These are phyloP conservation scores for Ceratocystis eucalypticola DNA, from an alignment of 2,329 filamentous ascomycete species.

Conservation along the genomic window DNA sequence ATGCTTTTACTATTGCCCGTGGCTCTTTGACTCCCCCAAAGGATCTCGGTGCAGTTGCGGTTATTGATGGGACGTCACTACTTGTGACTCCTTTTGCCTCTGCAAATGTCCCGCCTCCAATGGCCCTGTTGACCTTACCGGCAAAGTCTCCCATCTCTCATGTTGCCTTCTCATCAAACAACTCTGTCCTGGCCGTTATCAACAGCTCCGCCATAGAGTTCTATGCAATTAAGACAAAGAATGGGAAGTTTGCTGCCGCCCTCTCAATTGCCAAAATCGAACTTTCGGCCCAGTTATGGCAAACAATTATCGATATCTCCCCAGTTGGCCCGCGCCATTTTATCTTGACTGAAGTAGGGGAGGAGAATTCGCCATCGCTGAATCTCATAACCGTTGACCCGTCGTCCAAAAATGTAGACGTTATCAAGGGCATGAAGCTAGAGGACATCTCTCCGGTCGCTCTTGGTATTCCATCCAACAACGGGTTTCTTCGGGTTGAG, in stretches of 20 bases:
- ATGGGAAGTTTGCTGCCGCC: conserved; percentile 29
- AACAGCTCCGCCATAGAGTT: conserved; percentile 53
- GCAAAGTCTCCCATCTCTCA: conserved; percentile 54
- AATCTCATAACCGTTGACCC: background rate
- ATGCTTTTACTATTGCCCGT: conserved; percentile 51
- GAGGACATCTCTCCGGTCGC: background rate
- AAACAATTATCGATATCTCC: conserved; percentile 11
- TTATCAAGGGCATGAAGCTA: background rate
- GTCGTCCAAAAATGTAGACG: background rate
- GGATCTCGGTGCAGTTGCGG: conserved; percentile 67
- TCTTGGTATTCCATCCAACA: conserved; percentile 8
- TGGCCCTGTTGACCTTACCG: conserved; percentile 65
- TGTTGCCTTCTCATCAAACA: conserved; percentile 55
- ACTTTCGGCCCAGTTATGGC: background rate
- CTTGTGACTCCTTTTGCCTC: conserved; percentile 76
- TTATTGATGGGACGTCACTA: conserved; percentile 66
- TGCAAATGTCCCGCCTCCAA: conserved; percentile 82
- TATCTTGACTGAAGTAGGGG: background rate
- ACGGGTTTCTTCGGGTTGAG: conserved; percentile 12
- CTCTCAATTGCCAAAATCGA: conserved; percentile 11
- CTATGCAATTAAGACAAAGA: conserved; percentile 53
- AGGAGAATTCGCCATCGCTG: background rate
- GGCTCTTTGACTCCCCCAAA: conserved; percentile 57
- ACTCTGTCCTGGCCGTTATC: conserved; percentile 56
- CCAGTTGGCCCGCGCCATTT: conserved; percentile 7